Percentiles rank a stretch among this genome's conserved stretches.
These are phyloP conservation scores for Tolypocladium capitatum DNA, from an alignment of 2,329 filamentous ascomycete genomes.

Conservation along the genomic window DNA sequence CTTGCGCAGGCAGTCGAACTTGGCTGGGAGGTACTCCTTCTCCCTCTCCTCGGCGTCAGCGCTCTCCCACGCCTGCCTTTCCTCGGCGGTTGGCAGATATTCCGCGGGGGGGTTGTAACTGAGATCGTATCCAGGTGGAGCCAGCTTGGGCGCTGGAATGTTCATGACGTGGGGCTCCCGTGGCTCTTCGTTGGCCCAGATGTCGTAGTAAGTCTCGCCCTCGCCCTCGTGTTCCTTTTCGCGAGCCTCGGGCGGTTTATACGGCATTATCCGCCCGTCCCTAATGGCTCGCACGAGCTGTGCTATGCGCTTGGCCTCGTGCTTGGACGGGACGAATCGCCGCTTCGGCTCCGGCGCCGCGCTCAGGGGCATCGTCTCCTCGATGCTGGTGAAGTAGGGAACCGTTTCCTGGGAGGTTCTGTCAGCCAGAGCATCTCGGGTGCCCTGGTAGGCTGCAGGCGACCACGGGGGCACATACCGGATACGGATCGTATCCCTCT, in stretches of 20 bases:
- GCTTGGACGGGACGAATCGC: slow-evolving; percentile 89
- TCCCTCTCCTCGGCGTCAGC: slow-evolving; percentile 82
- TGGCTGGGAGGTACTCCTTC: slow-evolving; percentile 72
- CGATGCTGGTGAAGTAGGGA: slow-evolving; percentile 83
- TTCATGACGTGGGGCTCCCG: slow-evolving; percentile 83
- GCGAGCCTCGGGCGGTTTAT: slow-evolving; percentile 57
- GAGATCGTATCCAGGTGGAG: slow-evolving; percentile 86
- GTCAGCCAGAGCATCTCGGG: neutral
- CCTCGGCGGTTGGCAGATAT: slow-evolving; percentile 77
- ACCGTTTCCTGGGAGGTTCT: slow-evolving; percentile 52
- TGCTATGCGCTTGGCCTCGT: slow-evolving; percentile 92
- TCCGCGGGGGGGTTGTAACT: slow-evolving; percentile 94
- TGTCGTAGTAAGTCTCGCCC: slow-evolving; percentile 64
- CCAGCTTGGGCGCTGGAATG: slow-evolving; percentile 82
- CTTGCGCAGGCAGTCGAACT: slow-evolving; percentile 72
- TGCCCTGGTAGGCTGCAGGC: neutral
- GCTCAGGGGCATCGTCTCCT: slow-evolving; percentile 89
- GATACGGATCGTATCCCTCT: slow-evolving; percentile 86
- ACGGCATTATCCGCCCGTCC: slow-evolving; percentile 86
- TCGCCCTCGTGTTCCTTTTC: slow-evolving; percentile 60
- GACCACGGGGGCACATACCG: slow-evolving; percentile 34
- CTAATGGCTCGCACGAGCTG: slow-evolving; percentile 93
- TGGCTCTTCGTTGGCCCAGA: slow-evolving; percentile 88
- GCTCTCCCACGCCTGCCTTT: slow-evolving; percentile 74
- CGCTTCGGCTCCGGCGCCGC: slow-evolving; percentile 92